Base-by-base conservation (phyloP, 2,329 filamentous ascomycete genomes). In the Aspergillus aculeatus region DNA sequence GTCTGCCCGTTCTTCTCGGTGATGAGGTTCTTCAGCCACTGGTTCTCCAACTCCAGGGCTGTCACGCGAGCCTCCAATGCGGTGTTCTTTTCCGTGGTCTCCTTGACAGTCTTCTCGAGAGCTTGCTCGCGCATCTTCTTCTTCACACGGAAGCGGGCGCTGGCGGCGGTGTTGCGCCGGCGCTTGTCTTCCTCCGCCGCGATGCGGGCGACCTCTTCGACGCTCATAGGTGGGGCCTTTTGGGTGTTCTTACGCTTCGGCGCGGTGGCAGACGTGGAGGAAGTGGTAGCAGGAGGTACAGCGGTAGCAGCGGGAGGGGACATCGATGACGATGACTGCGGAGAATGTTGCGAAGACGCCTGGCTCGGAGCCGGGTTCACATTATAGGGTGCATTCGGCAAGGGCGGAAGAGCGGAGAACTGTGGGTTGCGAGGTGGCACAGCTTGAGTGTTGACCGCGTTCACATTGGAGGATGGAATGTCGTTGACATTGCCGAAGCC, bases 101-200 rank as follows among this genome's bases (percentile, higher is more conserved):
- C 92, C 77, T 93, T 92, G 69, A 91, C 88, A 4, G 86, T 89
- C 73, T 86, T 86, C 76, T 94, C 91, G 52, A 96, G 84, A 6
- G 91, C 90, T 75, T 92, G 89, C 81, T 96, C 92, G 48, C 92
- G 89, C 80, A 94, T 90, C 86, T 96, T 96, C 88, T 96, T 96
- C 87, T 96, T 96, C 70, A 96, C 87, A 59, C 92, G 89, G 83
- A 96, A 96, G 35, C 92, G 89, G n/a, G 92, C 92, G 66, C 89
- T 92, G 54, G 92, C 92, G 16, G 92, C 92, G 1, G 92, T 96
- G 79, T 96, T 96, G 62, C 92, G 88, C 62, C 91, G 87, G 58
- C 92, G 89, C 82, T 96, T 96, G 75, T 96, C 92, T 77, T 96
- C 92, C 73, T 96, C 92, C 21, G 92, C 91, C n/a, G 87, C 88